Conservation (phyloP, 345 rosid species). For the Clausena lansium region DNA sequence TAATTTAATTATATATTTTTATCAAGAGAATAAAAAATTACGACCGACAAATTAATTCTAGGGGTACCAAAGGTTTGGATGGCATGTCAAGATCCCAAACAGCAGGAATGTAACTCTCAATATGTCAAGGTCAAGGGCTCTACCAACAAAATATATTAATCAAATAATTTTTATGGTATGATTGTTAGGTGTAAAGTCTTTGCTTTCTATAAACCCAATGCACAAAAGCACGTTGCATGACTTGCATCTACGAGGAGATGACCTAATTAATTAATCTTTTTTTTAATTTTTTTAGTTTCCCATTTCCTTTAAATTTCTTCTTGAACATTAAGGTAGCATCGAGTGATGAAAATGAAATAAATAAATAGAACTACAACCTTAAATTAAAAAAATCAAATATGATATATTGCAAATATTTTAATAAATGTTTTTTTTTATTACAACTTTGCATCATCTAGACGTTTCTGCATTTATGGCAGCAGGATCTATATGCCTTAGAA, state of each 20-base stretch:
- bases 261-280: background rate
- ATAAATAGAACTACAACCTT: background rate
- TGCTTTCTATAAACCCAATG: background rate
- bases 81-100: constrained; percentile 9
- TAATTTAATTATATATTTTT: no score
- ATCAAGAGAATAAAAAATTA: background rate
- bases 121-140: background rate
- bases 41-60: background rate
- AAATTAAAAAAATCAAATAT: no score
- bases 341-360: background rate
- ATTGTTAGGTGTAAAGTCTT: background rate
- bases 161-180: background rate
- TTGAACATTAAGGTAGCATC: background rate
- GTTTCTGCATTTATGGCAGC: background rate
- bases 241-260: background rate
- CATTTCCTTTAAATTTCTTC: background rate
- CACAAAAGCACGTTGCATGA: no score
- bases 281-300: background rate
- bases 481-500: background rate
- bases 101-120: constrained; percentile 10
- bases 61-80: background rate
- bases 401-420: no score
- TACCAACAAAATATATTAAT: background rate
- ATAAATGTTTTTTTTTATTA: background rate
- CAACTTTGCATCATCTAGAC: background rate